Evolutionary conservation across 768 basidiomycete genomes (phyloP).

Genomic region (Suillus discolor): DNA sequence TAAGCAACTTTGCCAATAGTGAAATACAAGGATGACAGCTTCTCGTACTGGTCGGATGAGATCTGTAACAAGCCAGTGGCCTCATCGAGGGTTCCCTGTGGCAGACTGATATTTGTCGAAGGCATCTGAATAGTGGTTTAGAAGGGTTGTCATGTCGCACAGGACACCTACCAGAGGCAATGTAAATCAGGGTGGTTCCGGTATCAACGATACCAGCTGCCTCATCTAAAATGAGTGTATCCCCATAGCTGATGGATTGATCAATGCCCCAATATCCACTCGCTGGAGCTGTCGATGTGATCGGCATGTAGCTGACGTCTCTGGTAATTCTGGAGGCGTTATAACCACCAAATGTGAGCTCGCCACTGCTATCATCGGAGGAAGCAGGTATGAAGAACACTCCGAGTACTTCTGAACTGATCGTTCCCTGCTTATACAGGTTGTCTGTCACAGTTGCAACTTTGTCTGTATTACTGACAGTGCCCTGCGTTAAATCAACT

Average conservation of each 20-base stretch:
- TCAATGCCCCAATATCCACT: conserved; percentile 33
- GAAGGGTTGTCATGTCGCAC: no score
- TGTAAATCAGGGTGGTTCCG: no score
- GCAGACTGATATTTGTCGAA: no score
- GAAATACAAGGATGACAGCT: conserved; percentile 28
- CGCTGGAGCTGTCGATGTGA: conserved; percentile 26
- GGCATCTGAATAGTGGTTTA: no score
- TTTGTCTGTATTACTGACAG: no score
- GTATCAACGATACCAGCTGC: no score
- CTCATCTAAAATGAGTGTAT: conserved; percentile 17
- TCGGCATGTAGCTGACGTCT: conserved; percentile 21
- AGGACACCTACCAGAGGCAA: no score
- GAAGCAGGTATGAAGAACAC: no score
- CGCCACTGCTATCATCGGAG: conserved; percentile 11
- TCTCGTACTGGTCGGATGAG: conserved; percentile 26
- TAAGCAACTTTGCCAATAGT: conserved; percentile 23
- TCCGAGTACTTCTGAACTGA: no score
- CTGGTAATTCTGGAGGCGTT: conserved; percentile 18
- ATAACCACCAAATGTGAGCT: conserved; percentile 31
- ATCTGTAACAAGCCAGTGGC: no score
- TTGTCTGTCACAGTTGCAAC: no score
- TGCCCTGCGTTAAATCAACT: conserved; percentile 31
- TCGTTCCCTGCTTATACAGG: no score
- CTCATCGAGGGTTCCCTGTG: conserved; percentile 24
- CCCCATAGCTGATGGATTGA: conserved; percentile 30